Percentiles rank a stretch among this genome's conserved stretches.
phyloP scores from a whole-genome alignment of 208 protist species.

The Acanthamoeba rhysodes region DNA sequence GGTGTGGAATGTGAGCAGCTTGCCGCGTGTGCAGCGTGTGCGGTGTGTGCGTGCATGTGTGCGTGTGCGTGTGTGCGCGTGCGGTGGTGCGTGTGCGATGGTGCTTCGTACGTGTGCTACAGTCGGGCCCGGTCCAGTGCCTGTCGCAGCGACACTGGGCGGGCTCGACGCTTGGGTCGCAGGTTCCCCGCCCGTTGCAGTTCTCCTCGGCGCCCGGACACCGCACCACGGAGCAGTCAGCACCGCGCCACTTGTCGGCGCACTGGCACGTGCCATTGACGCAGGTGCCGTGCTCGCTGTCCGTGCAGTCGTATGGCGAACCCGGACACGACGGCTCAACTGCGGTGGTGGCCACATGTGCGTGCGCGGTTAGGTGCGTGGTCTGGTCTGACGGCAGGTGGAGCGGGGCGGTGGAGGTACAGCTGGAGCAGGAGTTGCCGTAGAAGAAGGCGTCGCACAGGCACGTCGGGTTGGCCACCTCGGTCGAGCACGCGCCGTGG shows the following conservation, averaged over 20 bases:
- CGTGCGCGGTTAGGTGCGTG: not conserved
- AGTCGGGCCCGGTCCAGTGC: not conserved
- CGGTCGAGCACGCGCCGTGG: not conserved
- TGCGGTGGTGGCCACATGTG: too few species aligned
- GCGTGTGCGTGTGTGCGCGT: not conserved
- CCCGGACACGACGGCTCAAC: not conserved
- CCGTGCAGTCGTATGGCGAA: not conserved
- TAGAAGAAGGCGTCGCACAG: conserved; percentile 31
- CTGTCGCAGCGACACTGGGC: not conserved
- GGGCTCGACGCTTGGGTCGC: not conserved
- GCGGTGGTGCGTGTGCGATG: too few species aligned
- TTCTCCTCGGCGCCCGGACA: not conserved
- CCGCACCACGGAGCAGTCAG: not conserved
- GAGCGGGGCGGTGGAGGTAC: not conserved
- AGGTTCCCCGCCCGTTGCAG: not conserved
- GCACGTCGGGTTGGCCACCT: not conserved
- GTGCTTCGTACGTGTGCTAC: not conserved
- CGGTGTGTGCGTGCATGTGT: not conserved
- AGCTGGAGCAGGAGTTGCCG: not conserved
- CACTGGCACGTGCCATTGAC: conserved; percentile 21
- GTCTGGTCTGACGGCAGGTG: not conserved
- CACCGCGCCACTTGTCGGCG: not conserved
- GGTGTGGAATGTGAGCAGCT: not conserved
- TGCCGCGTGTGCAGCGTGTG: not conserved
- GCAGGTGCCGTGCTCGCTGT: not conserved